Evolutionary conservation across 1,284 basidiomycete species (phyloP).

Genomic region (Somion occarium): DNA sequence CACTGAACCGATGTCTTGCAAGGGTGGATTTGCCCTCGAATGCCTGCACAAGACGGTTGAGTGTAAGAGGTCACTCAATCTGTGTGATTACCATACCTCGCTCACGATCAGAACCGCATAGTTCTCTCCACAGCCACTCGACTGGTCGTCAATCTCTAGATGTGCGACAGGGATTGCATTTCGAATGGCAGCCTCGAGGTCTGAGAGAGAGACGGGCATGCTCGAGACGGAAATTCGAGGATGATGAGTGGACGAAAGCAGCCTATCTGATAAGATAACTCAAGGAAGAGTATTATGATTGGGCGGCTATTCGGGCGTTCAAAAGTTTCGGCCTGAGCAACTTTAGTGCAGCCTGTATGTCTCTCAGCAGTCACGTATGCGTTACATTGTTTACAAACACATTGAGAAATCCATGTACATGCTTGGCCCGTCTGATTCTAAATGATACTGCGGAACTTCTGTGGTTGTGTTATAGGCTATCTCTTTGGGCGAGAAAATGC

Average conservation of each 20-base stretch:
- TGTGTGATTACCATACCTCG: conserved; percentile 39
- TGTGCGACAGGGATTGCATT: conserved; percentile 54
- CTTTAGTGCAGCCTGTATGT: too few relatives aligned
- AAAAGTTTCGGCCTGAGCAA: too few relatives aligned
- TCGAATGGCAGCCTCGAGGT: conserved; percentile 58
- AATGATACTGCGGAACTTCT: neutral
- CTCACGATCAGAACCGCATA: conserved; percentile 73
- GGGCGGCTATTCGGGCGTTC: neutral
- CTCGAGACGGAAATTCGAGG: conserved; percentile 5
- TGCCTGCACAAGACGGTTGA: conserved; percentile 45
- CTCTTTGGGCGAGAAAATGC: too few relatives aligned
- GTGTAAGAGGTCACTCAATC: too few relatives aligned
- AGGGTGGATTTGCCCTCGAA: conserved; percentile 77
- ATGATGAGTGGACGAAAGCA: conserved; percentile 1
- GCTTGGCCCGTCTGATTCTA: too few relatives aligned
- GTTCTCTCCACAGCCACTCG: conserved; percentile 74
- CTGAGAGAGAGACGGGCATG: conserved; percentile 57
- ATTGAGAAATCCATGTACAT: too few relatives aligned
- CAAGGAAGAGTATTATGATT: neutral
- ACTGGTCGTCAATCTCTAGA: conserved; percentile 69
- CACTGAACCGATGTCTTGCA: conserved; percentile 63
- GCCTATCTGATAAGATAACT: conserved; percentile 28
- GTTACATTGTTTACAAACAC: too few relatives aligned
- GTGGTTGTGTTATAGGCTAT: too few relatives aligned
- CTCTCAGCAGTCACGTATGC: too few relatives aligned